These are phyloP conservation scores for Globisporangium splendens DNA, from an alignment of 352 stramenopile species.

Conservation along the genomic window DNA sequence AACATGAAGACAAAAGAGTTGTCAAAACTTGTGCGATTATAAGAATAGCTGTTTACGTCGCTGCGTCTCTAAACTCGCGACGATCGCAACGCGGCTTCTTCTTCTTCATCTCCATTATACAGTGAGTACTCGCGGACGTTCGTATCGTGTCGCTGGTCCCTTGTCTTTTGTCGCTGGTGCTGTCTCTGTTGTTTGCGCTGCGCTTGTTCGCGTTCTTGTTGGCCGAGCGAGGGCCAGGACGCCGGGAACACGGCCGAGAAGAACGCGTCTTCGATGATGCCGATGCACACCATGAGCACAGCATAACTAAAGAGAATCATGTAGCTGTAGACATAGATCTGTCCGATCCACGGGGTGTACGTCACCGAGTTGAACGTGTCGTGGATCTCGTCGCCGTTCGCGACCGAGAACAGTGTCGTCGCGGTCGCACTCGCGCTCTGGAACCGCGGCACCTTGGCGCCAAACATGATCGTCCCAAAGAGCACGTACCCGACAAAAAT, in stretches of 20 bases:
- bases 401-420: conserved; percentile 82
- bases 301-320: conserved; percentile 89
- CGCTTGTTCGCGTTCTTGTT: conserved; percentile 17
- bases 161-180: background rate
- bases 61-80: too few relatives aligned
- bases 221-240: conserved; percentile 48
- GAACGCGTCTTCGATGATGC: conserved; percentile 87
- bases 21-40: too few relatives aligned
- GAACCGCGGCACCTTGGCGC: conserved; percentile 74
- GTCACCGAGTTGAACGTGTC: conserved; percentile 77
- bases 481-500: conserved; percentile 85
- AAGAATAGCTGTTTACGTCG: too few relatives aligned
- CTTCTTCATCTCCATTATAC: background rate
- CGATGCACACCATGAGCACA: conserved; percentile 88
- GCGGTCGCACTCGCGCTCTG: conserved; percentile 55
- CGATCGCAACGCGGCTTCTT: background rate
- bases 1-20: too few relatives aligned
- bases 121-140: background rate
- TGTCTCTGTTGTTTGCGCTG: background rate
- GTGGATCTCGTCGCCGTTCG: conserved; percentile 87
- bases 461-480: conserved; percentile 87
- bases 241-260: conserved; percentile 77
- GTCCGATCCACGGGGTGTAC: conserved; percentile 67
- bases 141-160: too few relatives aligned
- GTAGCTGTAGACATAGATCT: conserved; percentile 87